A percentile compares a stretch with the other conserved stretches of the same genome.
These are phyloP conservation scores for Leucocoprinus leucothites DNA, from an alignment of 768 basidiomycete species.

Conservation along the genomic window DNA sequence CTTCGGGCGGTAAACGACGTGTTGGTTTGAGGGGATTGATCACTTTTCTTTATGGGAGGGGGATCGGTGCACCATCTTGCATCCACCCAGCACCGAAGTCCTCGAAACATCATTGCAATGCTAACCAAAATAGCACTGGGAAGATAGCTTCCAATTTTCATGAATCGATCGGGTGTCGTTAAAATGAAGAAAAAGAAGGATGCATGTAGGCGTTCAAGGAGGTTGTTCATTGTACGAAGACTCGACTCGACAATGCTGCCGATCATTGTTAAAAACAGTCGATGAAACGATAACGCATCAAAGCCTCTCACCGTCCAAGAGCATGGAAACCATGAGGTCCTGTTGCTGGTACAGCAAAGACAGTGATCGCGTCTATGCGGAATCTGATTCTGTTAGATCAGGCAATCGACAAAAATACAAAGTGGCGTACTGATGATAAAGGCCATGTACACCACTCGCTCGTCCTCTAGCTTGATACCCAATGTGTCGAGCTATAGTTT, in stretches of 20 bases:
- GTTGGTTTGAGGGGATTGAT: neutral
- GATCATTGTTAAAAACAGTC: constrained; percentile 6
- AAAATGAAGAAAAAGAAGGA: constrained; percentile 97
- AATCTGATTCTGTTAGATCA: constrained; percentile 49
- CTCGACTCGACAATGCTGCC: constrained; percentile 81
- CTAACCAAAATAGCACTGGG: constrained; percentile 86
- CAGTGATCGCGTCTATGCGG: constrained; percentile 90
- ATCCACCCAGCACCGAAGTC: constrained; percentile 69
- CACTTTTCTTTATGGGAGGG: constrained; percentile 17
- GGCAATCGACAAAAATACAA: neutral
- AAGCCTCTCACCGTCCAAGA: constrained; percentile 68
- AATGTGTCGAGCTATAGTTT: constrained; percentile 68
- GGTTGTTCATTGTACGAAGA: constrained; percentile 87
- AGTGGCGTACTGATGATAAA: constrained; percentile 72
- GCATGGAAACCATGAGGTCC: constrained; percentile 97
- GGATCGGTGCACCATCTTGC: constrained; percentile 49
- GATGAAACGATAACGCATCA: neutral
- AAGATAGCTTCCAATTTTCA: constrained; percentile 89
- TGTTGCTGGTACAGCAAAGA: constrained; percentile 81
- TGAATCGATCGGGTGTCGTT: constrained; percentile 58
- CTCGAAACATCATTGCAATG: constrained; percentile 81
- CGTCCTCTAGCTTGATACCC: constrained; percentile 74
- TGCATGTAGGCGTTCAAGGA: constrained; percentile 93
- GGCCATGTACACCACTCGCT: constrained; percentile 85
- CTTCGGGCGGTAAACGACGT: constrained; percentile 43